Percentiles rank a stretch among this genome's conserved stretches.
These are phyloP conservation scores for Eucalyptus paniculata DNA, from an alignment of 345 rosid genomes.

Conservation along the genomic window DNA sequence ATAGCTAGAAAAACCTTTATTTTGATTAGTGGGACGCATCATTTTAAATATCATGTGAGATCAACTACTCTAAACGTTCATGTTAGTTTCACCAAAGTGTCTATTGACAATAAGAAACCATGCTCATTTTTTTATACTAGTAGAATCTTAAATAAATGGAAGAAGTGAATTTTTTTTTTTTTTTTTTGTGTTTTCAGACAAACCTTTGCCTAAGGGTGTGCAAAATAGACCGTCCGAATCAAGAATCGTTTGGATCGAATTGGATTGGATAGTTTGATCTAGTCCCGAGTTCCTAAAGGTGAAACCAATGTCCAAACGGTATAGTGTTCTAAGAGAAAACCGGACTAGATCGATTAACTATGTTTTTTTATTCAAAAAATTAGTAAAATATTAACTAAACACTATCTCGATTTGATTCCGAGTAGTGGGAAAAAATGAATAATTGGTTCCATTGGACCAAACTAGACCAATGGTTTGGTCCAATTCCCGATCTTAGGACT, in stretches of 20 bases:
- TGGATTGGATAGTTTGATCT: rapidly evolving
- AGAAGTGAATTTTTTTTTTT: neutral
- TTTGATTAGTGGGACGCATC: constrained; percentile 21
- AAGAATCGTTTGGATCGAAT: rapidly evolving
- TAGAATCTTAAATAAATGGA: neutral
- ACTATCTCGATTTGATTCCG: too few species aligned
- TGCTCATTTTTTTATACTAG: neutral
- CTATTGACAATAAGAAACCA: constrained; percentile 33
- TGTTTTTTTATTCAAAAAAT: too few species aligned
- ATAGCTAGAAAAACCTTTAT: neutral
- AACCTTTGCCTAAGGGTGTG: too few species aligned
- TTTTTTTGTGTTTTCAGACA: neutral
- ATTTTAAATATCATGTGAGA: constrained; percentile 92
- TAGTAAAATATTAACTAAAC: too few species aligned
- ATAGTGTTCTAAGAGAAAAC: too few species aligned
- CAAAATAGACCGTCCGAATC: too few species aligned
- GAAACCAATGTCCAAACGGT: too few species aligned
- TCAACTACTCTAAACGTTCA: constrained; percentile 77
- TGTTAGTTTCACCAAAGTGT: constrained; percentile 89
- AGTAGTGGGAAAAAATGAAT: too few species aligned
- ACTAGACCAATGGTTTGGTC: too few species aligned
- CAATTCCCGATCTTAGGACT: rapidly evolving
- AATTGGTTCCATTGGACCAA: too few species aligned
- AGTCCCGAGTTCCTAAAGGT: rapidly evolving
- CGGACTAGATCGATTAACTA: too few species aligned